Evolutionary conservation across 1,284 basidiomycete species (phyloP), one percentile per base, ranked within the genome.

Genomic region (Apiotrichum veenhuisii): DNA sequence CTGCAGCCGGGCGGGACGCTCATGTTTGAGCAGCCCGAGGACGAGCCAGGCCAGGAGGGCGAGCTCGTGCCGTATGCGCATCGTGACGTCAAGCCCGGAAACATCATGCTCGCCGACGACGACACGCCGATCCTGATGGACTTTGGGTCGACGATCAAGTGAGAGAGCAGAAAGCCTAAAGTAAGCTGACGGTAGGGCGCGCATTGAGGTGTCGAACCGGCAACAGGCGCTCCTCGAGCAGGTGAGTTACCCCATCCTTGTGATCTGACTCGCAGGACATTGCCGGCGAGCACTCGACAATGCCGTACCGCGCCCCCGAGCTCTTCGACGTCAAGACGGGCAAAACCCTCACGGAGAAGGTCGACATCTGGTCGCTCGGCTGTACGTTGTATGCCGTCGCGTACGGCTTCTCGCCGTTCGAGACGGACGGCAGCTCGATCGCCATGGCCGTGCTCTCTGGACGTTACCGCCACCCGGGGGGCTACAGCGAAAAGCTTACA

Each of bases 111-210:
- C 56, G 82, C 91, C 8, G 93, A 97, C 68, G 90, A 96, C 58
- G 91, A 89, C 7, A 84, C 85, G 14, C 89, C 93, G 0, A 89
- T 98, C 62, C 83, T 99, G 18, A 98, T 98, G 95, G 95, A 99
- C 78, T 95, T 99, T 77, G 95, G 95, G 17, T 95, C 91, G 62
- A 85, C 73, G 2, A 73, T 72, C 52, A 76, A 76, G 74, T 74
- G 43, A 48, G 74, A 55, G 20, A 23, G 25, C 33, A 11, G 38
- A 12, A 22, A 18, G 8, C 15, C 2, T 14, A 11, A 14, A 10
- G 15, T 2, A 12, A 22, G 23, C 50, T 50, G 22, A 55, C 48
- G 11, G 2, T 47, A 76, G 74, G 60, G 74, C 75, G 2, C 67
- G 74, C 22, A 74, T 77, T 54, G 59, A 67, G 17, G 61, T 76